phyloP scores from a whole-genome alignment of 2,329 filamentous ascomycete genomes.

The Phaeosphaeria sp. region DNA sequence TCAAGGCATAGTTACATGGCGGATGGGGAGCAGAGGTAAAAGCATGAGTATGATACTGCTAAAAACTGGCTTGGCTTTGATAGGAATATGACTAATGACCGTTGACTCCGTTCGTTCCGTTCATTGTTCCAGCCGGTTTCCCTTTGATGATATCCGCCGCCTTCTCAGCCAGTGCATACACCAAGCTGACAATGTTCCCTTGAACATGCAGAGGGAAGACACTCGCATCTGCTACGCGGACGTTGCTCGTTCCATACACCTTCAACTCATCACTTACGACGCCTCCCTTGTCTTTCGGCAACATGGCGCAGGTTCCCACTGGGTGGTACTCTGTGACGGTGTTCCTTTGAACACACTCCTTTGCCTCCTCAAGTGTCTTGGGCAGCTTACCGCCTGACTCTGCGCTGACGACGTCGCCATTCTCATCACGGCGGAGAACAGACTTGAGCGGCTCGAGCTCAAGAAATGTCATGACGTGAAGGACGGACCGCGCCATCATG shows the following conservation, averaged over 20 bases:
- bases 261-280: slow-evolving; percentile 31
- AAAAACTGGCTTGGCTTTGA: too few species aligned
- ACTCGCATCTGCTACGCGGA: slow-evolving; percentile 37
- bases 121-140: not conserved
- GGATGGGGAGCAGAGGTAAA: not conserved
- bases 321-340: slow-evolving; percentile 41
- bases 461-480: slow-evolving; percentile 40
- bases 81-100: not conserved
- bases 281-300: slow-evolving; percentile 38
- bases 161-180: slow-evolving; percentile 44
- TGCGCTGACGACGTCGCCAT: slow-evolving; percentile 17
- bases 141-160: slow-evolving; percentile 37
- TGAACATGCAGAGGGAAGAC: slow-evolving; percentile 36
- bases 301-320: slow-evolving; percentile 40
- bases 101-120: slow-evolving; percentile 8
- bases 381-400: slow-evolving; percentile 8
- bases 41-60: not conserved
- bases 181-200: slow-evolving; percentile 34
- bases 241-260: slow-evolving; percentile 40
- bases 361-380: slow-evolving; percentile 32
- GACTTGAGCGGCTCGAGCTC: slow-evolving; percentile 38
- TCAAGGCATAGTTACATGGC: not conserved
- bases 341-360: slow-evolving; percentile 17
- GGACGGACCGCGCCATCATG: slow-evolving; percentile 44
- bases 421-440: slow-evolving; percentile 29